These are phyloP conservation scores for Bimuria novae-zelandiae DNA, from an alignment of 2,329 filamentous ascomycete genomes.

Conservation along the genomic window DNA sequence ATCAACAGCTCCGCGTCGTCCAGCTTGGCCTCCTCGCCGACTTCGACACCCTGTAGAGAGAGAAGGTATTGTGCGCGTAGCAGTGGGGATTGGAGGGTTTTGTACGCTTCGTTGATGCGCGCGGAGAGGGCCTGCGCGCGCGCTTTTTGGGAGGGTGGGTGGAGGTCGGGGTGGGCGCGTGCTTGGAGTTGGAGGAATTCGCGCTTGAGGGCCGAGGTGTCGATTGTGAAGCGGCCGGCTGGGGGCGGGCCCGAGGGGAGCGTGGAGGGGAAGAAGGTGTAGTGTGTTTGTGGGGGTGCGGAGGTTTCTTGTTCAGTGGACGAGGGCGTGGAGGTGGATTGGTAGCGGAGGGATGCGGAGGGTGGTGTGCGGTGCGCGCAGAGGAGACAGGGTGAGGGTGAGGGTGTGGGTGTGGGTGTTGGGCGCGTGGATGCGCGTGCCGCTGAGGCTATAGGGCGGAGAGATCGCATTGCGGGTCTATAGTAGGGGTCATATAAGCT, in stretches of 20 bases:
- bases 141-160: constrained; percentile 54
- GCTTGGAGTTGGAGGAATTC: constrained; percentile 89
- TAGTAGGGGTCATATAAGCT: not conserved
- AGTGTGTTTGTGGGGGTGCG: constrained; percentile 63
- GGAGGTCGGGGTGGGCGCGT: constrained; percentile 73
- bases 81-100: constrained; percentile 78
- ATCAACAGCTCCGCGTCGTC: constrained; percentile 74
- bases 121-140: constrained; percentile 78
- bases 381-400: constrained; percentile 30
- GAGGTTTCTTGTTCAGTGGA: not conserved
- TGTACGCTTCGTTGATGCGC: constrained; percentile 89
- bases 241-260: constrained; percentile 81
- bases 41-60: constrained; percentile 70
- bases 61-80: constrained; percentile 88
- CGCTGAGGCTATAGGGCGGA: constrained; percentile 27
- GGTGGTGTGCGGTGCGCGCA: constrained; percentile 24
- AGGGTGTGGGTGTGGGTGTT: too few relatives aligned
- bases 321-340: constrained; percentile 23
- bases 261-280: constrained; percentile 84
- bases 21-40: constrained; percentile 74
- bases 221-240: constrained; percentile 72
- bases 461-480: constrained; percentile 21
- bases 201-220: constrained; percentile 70
- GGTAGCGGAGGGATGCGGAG: constrained; percentile 23
- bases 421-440: constrained; percentile 31